Percentiles rank a stretch among this genome's conserved stretches.
Conservation (phyloP, 169 alveolate species). For the Perkinsus chesapeaki region DNA sequence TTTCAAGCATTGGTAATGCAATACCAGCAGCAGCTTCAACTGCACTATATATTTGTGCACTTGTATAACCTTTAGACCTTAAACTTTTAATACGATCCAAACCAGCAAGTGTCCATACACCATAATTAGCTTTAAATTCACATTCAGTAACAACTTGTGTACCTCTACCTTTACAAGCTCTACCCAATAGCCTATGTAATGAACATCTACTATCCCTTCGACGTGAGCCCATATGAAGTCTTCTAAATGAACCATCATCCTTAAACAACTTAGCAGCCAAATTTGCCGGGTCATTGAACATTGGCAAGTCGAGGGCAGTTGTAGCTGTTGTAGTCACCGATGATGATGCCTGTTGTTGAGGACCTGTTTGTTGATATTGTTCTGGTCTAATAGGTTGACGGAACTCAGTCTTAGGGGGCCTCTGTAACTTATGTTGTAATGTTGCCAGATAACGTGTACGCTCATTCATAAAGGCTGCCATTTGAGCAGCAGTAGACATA, state of each 20-base stretch:
- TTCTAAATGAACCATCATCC: background rate
- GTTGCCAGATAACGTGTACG: background rate
- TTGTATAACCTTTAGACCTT: background rate
- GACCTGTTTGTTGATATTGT: background rate
- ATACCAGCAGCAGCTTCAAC: background rate
- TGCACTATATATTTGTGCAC: background rate
- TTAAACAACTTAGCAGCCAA: background rate
- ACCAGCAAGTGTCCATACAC: background rate
- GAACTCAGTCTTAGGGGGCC: background rate
- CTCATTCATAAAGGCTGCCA: background rate
- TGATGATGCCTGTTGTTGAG: background rate
- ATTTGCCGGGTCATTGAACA: background rate
- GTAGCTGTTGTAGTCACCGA: too few species aligned
- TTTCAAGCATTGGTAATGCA: background rate
- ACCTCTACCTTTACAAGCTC: background rate
- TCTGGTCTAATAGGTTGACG: background rate
- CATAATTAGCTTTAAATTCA: background rate
- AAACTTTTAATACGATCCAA: background rate
- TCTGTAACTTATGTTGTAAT: background rate
- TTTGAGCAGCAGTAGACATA: background rate
- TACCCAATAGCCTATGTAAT: background rate
- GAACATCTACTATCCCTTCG: background rate
- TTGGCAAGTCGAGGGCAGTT: background rate
- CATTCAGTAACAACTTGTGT: background rate
- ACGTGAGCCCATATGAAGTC: background rate